Base-by-base conservation (phyloP, 768 basidiomycete species). In the Leccinum incarnatum region DNA sequence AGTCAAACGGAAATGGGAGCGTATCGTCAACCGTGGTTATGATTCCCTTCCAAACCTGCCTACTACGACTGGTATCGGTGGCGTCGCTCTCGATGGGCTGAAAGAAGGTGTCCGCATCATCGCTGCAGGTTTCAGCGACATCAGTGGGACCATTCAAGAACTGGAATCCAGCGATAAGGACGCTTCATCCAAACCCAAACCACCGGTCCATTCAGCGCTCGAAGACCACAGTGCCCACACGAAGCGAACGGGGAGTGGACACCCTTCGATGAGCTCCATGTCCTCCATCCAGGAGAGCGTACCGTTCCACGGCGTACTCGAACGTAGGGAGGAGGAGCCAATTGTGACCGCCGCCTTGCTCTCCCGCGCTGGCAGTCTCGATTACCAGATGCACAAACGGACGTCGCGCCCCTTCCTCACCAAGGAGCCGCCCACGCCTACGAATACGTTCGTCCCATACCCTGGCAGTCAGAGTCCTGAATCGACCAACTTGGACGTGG, bases 1-100 rank as follows among this genome's bases (percentile, higher is more conserved):
- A 87, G 85, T 93, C 52, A 94, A 93, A 77, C 83, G 82, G 58
- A 90, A 87, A 72, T 94, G 92, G 92, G 90, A 88, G 70, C 82
- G 84, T 32, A 90, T 93, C 57, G 83, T 93, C 47, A 82, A 81
- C 64, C 81, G 83, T 17, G 85, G 87, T 25, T 21, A 67, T 1
- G 65, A 69, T 15, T 54, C 64, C 17, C 45, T 51, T 30, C 19
- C 45, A 19, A 60, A 51, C 37, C 6, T 40, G 8, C 12, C 51
- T 10, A 55, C 45, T 27, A 29, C 47, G 10, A 56, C 60, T 0
- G 59, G 64, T 15, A 57, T 69, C 7, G 59, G 66, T 7, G 59
- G 62, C 8, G 58, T 37, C 14, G 72, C 76, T 14, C 66, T 88
- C 0, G 85, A 84, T 62, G 85, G 84, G 6, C 78, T 90, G 63